phyloP scores from a whole-genome alignment of 371 early-diverging fungal genomes.

The Apophysomyces trapeziformis region DNA sequence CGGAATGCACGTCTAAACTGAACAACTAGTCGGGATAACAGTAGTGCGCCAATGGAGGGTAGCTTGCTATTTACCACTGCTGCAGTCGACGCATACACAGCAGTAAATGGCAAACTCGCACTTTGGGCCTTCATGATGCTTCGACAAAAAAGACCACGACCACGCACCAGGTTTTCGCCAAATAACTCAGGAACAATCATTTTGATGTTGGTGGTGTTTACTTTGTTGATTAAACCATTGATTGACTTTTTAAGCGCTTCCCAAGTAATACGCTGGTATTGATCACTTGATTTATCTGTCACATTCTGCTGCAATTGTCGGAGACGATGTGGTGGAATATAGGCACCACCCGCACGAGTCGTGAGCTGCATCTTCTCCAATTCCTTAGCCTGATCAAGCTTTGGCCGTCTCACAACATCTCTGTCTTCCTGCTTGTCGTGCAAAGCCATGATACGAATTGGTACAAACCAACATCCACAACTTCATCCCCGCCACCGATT shows the following conservation, averaged over 20 bases:
- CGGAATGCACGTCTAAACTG: conserved; percentile 93
- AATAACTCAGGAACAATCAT: conserved; percentile 91
- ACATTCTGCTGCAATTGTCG: conserved; percentile 83
- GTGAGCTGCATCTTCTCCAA: conserved; percentile 34
- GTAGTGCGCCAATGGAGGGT: conserved; percentile 88
- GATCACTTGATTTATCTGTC: conserved; percentile 73
- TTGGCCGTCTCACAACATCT: conserved; percentile 17
- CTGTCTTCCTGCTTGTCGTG: conserved; percentile 6
- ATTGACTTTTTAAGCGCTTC: conserved; percentile 94
- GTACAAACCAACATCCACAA: not conserved
- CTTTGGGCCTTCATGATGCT: conserved; percentile 94
- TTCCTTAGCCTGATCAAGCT: conserved; percentile 27
- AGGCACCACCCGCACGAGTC: conserved; percentile 80
- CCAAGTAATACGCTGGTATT: conserved; percentile 92
- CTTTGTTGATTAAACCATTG: conserved; percentile 96
- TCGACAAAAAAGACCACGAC: conserved; percentile 88
- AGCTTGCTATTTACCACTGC: conserved; percentile 94
- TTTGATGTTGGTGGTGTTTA: conserved; percentile 91
- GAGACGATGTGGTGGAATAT: conserved; percentile 91
- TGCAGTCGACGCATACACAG: conserved; percentile 89
- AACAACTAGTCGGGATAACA: conserved; percentile 83
- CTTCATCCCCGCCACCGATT: not conserved
- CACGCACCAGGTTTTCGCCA: conserved; percentile 91
- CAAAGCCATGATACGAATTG: conserved; percentile 9
- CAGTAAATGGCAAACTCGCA: conserved; percentile 88